Conservation (phyloP, 305 asterid genomes). For the Euphrasia arctica region DNA sequence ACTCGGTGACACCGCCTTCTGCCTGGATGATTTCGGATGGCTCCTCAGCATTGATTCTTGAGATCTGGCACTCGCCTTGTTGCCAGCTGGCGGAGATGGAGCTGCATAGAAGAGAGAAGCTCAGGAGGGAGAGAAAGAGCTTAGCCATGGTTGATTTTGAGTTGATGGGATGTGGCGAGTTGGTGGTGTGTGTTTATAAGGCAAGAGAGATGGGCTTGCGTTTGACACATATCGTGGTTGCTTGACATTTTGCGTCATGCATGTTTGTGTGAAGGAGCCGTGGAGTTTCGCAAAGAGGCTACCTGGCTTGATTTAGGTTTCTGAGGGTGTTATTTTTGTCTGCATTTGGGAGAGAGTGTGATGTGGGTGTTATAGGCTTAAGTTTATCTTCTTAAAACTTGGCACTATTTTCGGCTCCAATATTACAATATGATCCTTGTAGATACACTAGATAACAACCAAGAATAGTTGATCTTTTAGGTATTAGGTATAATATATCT, state of each 20-base stretch:
- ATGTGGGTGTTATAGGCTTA: too few relatives aligned
- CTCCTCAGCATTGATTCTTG: slow-evolving; percentile 43
- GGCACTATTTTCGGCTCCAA: too few relatives aligned
- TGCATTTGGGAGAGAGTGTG: too few relatives aligned
- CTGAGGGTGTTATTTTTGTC: too few relatives aligned
- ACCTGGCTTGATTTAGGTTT: too few relatives aligned
- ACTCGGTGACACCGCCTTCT: slow-evolving; percentile 60
- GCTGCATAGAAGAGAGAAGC: slow-evolving; percentile 37
- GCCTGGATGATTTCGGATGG: slow-evolving; percentile 39
- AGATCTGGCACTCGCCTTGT: slow-evolving; percentile 43
- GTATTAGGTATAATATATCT: too few relatives aligned
- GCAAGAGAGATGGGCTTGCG: not conserved
- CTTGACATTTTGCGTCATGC: slow-evolving; percentile 58
- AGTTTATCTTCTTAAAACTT: too few relatives aligned
- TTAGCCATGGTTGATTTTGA: slow-evolving; percentile 18
- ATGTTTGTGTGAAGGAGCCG: slow-evolving; percentile 30
- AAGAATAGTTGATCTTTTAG: too few relatives aligned
- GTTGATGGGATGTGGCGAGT: slow-evolving; percentile 28
- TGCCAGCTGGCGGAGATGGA: slow-evolving; percentile 39
- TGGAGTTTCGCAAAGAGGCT: not conserved
- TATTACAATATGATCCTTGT: too few relatives aligned
- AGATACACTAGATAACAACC: too few relatives aligned
- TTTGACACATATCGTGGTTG: slow-evolving; percentile 34
- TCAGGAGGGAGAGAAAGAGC: slow-evolving; percentile 21
- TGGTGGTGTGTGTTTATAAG: slow-evolving; percentile 27